Evolutionary conservation across 2,329 filamentous ascomycete species (phyloP), one percentile per base, ranked within the genome.

Genomic region (Ophiosphaerella narmari): DNA sequence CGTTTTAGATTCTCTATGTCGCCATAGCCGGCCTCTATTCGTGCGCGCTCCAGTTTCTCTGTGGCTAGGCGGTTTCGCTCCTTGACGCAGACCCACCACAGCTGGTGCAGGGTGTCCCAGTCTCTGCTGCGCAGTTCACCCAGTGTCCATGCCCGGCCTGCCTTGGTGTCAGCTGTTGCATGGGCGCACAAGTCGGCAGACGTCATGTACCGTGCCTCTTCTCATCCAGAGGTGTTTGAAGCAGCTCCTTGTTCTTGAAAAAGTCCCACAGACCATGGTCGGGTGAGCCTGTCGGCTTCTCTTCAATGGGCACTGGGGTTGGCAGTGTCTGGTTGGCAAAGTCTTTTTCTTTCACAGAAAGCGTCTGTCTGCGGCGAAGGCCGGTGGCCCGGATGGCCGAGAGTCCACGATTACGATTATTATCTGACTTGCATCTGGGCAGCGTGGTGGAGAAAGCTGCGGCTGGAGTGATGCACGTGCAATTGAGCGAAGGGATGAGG

Each of bases 51-150:
- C 49, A 80, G 74, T 45, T 80, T 80, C 60, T 88, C 86, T 26
- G 95, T 97, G n/a, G 85, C 81, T 62, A 97, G 84, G 61, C 90
- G 84, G 76, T 99, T 99, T 65, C 89, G 82, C 78, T 99, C 94
- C 77, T 90, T 91, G 52, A 88, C 83, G 72, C 94, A 97, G 47
- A 91, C 84, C 91, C 92, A 99, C 91, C 93, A 99, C 67, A 99
- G 80, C 54, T 81, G 80, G 74, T 97, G 92, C 64, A 99, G 77
- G 73, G 97, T 92, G 54, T 96, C 90, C 90, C 91, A 99, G 56
- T 88, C 91, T 77, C 97, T 97, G 56, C 83, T 81, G 56, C 92
- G 84, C 66, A 99, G 80, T 78, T 99, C 94, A 75, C 90, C 84
- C 7, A 89, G 86, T 9, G 82, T 86, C 94, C 94, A 99, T 24